A percentile compares a stretch with the other conserved stretches of the same genome.
Conservation (phyloP, 1,139 yeast genomes). For the Candida labiduridarum region DNA sequence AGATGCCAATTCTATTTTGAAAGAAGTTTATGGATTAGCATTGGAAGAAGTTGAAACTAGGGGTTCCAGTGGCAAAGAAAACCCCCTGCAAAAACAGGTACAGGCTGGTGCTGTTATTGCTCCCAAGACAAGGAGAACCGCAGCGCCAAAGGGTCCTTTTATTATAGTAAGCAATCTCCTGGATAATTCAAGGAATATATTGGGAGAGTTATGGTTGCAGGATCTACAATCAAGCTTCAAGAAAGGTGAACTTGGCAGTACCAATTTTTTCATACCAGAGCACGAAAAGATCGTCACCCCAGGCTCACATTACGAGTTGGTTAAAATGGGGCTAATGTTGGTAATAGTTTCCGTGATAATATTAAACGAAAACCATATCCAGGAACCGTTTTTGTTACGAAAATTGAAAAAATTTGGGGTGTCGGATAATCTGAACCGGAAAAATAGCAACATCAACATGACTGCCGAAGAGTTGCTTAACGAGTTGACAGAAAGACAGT, state of each 20-base stretch:
- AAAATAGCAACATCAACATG: slow-evolving; percentile 28
- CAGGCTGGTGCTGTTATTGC: slow-evolving; percentile 4
- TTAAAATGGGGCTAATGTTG: slow-evolving; percentile 32
- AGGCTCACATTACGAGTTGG: slow-evolving; percentile 28
- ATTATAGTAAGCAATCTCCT: slow-evolving; percentile 25
- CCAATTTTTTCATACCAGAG: slow-evolving; percentile 21
- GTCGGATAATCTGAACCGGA: slow-evolving; percentile 21
- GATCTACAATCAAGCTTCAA: slow-evolving; percentile 6
- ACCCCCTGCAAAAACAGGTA: slow-evolving; percentile 6
- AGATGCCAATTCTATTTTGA: slow-evolving; percentile 23
- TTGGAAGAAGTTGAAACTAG: slow-evolving; percentile 23
- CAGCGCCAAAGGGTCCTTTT: slow-evolving; percentile 16
- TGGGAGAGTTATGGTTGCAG: slow-evolving; percentile 26
- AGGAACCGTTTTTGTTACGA: slow-evolving; percentile 28
- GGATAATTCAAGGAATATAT: slow-evolving; percentile 21
- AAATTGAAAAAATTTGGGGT: slow-evolving; percentile 34
- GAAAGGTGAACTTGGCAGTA: slow-evolving; percentile 12
- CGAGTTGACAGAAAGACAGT: slow-evolving; percentile 38
- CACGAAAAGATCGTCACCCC: slow-evolving; percentile 18
- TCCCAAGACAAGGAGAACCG: not conserved
- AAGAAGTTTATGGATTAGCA: slow-evolving; percentile 33
- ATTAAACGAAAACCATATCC: slow-evolving; percentile 35
- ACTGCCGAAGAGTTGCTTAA: slow-evolving; percentile 27
- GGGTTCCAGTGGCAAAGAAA: slow-evolving; percentile 11
- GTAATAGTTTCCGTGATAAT: slow-evolving; percentile 32